These are phyloP conservation scores for Cytospora piceae DNA, from an alignment of 2,329 filamentous ascomycete species.

Conservation along the genomic window DNA sequence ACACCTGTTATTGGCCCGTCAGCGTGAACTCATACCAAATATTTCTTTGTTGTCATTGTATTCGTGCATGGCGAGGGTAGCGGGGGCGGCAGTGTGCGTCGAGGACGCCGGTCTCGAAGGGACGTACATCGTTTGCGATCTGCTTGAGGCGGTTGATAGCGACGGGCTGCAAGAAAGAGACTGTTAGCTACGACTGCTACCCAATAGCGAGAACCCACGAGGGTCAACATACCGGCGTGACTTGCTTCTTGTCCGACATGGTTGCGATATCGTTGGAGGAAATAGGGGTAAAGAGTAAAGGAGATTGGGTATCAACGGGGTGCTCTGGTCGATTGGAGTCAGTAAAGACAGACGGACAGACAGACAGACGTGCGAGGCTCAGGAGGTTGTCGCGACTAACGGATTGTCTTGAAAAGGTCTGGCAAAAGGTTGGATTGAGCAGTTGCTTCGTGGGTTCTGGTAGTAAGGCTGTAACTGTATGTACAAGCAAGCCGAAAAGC, in stretches of 20 bases:
- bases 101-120: constrained; percentile 13
- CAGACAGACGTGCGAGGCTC: neutral
- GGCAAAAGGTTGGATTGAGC: neutral
- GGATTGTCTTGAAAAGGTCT: constrained; percentile 5
- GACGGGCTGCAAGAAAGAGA: constrained; percentile 66
- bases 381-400: constrained; percentile 7
- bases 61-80: neutral
- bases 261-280: constrained; percentile 9
- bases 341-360: neutral
- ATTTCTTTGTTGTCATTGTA: neutral
- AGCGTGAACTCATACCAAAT: neutral
- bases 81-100: neutral
- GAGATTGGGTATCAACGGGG: neutral
- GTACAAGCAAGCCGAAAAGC: neutral
- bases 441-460: neutral
- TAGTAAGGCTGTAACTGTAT: neutral
- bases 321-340: neutral
- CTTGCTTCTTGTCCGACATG: constrained; percentile 31
- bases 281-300: constrained; percentile 23
- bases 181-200: constrained; percentile 13
- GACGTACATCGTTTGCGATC: constrained; percentile 79
- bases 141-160: constrained; percentile 77
- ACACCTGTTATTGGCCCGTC: constrained; percentile 63
- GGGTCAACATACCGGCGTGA: constrained; percentile 24
- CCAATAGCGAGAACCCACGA: too few species aligned